These are phyloP conservation scores for Entophlyctis luteolus DNA, from an alignment of 192 early-diverging fungal species.

Conservation along the genomic window DNA sequence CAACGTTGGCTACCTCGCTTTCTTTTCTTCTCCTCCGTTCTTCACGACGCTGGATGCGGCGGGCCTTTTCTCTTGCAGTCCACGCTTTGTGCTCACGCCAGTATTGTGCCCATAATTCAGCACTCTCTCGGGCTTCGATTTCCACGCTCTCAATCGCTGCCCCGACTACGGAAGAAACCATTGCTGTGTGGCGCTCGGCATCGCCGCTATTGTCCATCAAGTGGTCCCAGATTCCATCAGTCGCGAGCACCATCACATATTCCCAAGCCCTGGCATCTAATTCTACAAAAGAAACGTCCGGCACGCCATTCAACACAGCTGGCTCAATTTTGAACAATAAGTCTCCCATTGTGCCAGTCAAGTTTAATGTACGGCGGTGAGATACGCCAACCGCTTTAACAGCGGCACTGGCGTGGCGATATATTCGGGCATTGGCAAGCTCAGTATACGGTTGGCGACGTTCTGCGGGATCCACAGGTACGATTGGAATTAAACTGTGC, in stretches of 20 bases:
- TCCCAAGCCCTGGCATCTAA: slow-evolving; percentile 30
- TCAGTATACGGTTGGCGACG: slow-evolving; percentile 43
- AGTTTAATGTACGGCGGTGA: slow-evolving; percentile 55
- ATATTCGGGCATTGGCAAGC: slow-evolving; percentile 47
- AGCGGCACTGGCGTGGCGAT: slow-evolving; percentile 42
- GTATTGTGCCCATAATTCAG: background rate
- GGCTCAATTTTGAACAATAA: slow-evolving; percentile 61
- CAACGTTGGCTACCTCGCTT: background rate
- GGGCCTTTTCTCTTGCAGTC: background rate
- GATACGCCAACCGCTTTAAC: slow-evolving; percentile 52
- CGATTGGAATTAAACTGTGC: slow-evolving; percentile 39
- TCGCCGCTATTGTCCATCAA: slow-evolving; percentile 29
- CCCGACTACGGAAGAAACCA: slow-evolving; percentile 23
- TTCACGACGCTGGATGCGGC: background rate
- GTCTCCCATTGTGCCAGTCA: slow-evolving; percentile 62
- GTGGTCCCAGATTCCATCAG: slow-evolving; percentile 65
- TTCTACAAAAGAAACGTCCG: slow-evolving; percentile 49
- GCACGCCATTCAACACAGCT: slow-evolving; percentile 43
- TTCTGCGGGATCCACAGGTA: slow-evolving; percentile 6
- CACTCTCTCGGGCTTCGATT: slow-evolving; percentile 8
- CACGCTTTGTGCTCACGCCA: too few species aligned
- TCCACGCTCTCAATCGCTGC: slow-evolving; percentile 24
- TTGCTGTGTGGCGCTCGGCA: slow-evolving; percentile 24
- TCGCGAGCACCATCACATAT: slow-evolving; percentile 48
- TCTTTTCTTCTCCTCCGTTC: background rate